phyloP scores from a whole-genome alignment of 345 rosid genomes.

The Corchorus capsularis region DNA sequence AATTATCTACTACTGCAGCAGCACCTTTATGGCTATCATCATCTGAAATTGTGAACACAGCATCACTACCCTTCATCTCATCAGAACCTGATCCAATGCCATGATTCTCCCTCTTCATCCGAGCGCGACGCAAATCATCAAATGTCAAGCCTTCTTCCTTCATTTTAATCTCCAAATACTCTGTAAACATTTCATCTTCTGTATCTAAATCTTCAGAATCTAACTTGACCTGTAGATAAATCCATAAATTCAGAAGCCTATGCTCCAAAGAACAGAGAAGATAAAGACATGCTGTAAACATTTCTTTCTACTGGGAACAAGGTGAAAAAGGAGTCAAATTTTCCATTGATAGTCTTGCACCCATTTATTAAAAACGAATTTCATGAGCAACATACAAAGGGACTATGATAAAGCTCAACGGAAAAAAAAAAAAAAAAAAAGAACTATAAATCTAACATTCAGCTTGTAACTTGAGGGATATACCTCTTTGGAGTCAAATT shows the following conservation, averaged over 20 bases:
- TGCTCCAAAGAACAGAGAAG: neutral
- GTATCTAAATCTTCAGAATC: slow-evolving; percentile 35
- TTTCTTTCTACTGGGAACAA: neutral
- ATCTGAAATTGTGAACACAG: slow-evolving; percentile 20
- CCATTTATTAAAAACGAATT: neutral
- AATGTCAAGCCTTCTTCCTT: slow-evolving; percentile 38
- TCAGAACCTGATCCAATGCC: neutral
- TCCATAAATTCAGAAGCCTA: neutral
- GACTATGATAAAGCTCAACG: neutral
- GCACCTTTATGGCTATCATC: slow-evolving; percentile 4
- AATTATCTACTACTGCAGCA: too few relatives aligned
- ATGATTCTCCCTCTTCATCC: slow-evolving; percentile 15
- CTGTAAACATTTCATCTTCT: slow-evolving; percentile 44
- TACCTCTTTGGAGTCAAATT: slow-evolving; percentile 14
- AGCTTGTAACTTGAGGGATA: neutral
- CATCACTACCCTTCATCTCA: slow-evolving; percentile 19
- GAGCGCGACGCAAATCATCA: slow-evolving; percentile 40
- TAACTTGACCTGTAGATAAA: slow-evolving; percentile 1
- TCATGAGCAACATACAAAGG: neutral
- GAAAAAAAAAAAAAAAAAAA: neutral
- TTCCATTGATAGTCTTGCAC: neutral
- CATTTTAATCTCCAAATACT: slow-evolving; percentile 49
- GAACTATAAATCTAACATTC: neutral
- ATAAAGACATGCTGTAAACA: neutral
- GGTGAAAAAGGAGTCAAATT: neutral